These are phyloP conservation scores for Irpex lacteus DNA, from an alignment of 1,284 basidiomycete genomes.

Conservation along the genomic window DNA sequence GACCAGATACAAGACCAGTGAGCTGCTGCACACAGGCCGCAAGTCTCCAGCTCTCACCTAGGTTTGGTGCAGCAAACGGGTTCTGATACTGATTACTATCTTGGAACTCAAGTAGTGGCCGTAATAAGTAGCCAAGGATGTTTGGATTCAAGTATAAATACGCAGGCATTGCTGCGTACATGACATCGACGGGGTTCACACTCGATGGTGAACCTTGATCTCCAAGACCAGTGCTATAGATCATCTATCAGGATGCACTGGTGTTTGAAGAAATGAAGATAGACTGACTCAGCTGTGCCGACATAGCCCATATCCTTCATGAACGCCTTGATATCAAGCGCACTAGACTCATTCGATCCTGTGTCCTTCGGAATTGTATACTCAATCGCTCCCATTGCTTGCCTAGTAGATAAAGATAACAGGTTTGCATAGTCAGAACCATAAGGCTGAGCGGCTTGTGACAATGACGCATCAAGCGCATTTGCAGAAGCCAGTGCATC, in stretches of 20 bases:
- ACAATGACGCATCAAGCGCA: constrained; percentile 25
- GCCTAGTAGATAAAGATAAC: constrained; percentile 38
- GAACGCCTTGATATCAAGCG: constrained; percentile 43
- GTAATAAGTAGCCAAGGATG: constrained; percentile 37
- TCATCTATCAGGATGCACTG: too few species aligned
- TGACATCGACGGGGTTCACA: constrained; percentile 44
- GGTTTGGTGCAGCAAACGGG: constrained; percentile 38
- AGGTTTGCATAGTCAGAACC: constrained; percentile 36
- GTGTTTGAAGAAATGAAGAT: too few species aligned
- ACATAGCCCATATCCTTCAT: constrained; percentile 34
- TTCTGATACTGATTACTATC: constrained; percentile 23
- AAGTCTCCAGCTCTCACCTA: constrained; percentile 29
- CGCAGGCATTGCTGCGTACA: constrained; percentile 46
- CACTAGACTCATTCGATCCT: constrained; percentile 29
- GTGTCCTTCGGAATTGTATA: constrained; percentile 30
- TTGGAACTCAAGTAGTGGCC: constrained; percentile 45
- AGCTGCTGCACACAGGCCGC: not conserved
- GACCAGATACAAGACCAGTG: not conserved
- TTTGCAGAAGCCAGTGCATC: constrained; percentile 20
- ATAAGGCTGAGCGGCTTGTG: constrained; percentile 19
- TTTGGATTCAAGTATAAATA: constrained; percentile 45
- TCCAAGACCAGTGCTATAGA: too few species aligned
- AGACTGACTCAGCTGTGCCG: constrained; percentile 11
- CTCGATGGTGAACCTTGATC: constrained; percentile 3
- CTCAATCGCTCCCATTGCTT: constrained; percentile 39